Conservation (phyloP, 352 stramenopile species). For the Phytophthora sojae region DNA sequence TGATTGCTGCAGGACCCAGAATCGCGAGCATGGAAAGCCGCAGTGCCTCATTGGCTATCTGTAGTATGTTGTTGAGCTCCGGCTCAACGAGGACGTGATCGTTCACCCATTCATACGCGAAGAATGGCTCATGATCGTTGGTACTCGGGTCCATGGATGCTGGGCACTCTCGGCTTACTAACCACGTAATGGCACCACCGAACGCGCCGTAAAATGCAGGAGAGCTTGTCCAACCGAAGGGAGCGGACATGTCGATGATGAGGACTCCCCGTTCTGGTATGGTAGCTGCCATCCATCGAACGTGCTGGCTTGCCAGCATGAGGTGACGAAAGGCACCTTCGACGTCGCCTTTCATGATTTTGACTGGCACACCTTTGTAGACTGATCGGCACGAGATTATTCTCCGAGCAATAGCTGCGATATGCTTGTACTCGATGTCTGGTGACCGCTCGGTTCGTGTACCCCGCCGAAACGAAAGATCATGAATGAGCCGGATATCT, state of each 20-base stretch:
- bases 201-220: neutral
- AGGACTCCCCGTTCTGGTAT: neutral
- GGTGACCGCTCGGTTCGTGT: neutral
- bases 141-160: neutral
- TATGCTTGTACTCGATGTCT: neutral
- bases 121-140: neutral
- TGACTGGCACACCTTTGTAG: neutral
- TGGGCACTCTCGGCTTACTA: neutral
- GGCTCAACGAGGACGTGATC: neutral
- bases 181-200: neutral
- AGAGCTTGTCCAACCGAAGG: neutral
- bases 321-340: neutral
- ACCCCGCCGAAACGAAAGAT: neutral
- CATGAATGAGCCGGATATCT: neutral
- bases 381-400: neutral
- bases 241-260: neutral
- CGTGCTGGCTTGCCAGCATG: neutral
- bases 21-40: conserved; percentile 1
- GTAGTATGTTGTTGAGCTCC: neutral
- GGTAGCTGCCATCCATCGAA: neutral
- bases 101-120: neutral
- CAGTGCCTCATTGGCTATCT: neutral
- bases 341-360: neutral
- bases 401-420: neutral
- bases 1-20: neutral